Conservation (phyloP, 192 early-diverging fungal genomes). For the Obelidium mucronatum region DNA sequence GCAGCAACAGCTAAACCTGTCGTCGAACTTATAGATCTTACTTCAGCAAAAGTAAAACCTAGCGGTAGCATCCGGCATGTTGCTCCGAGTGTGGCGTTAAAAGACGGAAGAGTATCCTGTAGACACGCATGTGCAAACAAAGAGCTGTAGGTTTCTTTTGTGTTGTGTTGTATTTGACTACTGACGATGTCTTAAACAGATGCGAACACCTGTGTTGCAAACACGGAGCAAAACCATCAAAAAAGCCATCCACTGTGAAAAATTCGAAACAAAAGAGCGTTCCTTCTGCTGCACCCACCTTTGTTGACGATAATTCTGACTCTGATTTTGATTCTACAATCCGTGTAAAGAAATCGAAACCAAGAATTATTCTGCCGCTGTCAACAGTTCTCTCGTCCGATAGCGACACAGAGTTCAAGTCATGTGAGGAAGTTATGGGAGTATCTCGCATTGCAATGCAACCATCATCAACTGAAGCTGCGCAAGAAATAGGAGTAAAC, state of each 20-base stretch:
- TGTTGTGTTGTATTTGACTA: background rate
- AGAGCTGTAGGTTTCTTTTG: background rate
- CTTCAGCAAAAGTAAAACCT: too few relatives aligned
- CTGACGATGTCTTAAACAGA: constrained; percentile 21
- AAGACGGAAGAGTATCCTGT: constrained; percentile 44
- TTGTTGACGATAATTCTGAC: background rate
- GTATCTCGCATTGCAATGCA: background rate
- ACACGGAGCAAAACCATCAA: constrained; percentile 32
- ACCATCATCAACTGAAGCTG: background rate
- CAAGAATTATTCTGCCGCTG: background rate
- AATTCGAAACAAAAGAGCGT: background rate
- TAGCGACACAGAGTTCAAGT: background rate
- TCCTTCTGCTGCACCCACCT: background rate
- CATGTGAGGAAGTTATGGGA: background rate
- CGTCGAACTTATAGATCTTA: too few relatives aligned
- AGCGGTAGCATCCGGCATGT: too few relatives aligned
- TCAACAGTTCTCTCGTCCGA: background rate
- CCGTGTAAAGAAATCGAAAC: background rate
- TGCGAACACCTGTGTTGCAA: constrained; percentile 55
- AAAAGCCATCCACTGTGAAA: constrained; percentile 22
- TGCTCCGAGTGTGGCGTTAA: background rate
- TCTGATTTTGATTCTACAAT: constrained; percentile 13
- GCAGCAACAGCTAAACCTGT: too few relatives aligned
- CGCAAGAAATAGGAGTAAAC: too few relatives aligned
- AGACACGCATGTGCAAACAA: constrained; percentile 48